Conservation (phyloP, 805 yeast species). For the Kuraishia floccosa region DNA sequence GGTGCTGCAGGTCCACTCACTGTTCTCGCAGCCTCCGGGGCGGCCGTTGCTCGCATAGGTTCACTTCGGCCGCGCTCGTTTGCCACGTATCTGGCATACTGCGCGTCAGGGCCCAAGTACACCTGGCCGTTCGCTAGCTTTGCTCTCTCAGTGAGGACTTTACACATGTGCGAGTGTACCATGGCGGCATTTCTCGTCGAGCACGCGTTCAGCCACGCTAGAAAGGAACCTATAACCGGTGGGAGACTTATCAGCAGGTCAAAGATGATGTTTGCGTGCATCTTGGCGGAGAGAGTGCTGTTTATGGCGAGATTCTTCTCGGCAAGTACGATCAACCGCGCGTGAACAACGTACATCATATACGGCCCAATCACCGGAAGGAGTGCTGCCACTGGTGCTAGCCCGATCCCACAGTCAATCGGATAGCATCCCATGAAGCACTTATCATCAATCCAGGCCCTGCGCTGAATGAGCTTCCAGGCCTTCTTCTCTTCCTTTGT, state of each 20-base stretch:
- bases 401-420: constrained; percentile 65
- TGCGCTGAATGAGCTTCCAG: constrained; percentile 64
- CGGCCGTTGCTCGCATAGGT: too few species aligned
- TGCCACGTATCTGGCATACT: too few species aligned
- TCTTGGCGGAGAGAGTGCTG: constrained; percentile 42
- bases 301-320: constrained; percentile 49
- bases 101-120: too few species aligned
- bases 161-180: constrained; percentile 34
- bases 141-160: constrained; percentile 5
- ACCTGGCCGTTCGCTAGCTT: too few species aligned
- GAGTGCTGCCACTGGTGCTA: constrained; percentile 61
- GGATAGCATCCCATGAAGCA: constrained; percentile 75
- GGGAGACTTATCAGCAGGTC: constrained; percentile 70
- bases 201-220: constrained; percentile 76
- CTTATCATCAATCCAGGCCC: constrained; percentile 83
- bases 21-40: too few species aligned
- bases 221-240: constrained; percentile 69
- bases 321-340: constrained; percentile 52
- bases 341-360: constrained; percentile 70
- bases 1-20: too few species aligned
- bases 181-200: constrained; percentile 85
- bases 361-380: constrained; percentile 83
- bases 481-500: constrained; percentile 47
- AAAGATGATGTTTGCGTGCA: constrained; percentile 65
- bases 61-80: too few species aligned